Base-by-base conservation (phyloP, 768 basidiomycete genomes). In the Termitomyces sp. region DNA sequence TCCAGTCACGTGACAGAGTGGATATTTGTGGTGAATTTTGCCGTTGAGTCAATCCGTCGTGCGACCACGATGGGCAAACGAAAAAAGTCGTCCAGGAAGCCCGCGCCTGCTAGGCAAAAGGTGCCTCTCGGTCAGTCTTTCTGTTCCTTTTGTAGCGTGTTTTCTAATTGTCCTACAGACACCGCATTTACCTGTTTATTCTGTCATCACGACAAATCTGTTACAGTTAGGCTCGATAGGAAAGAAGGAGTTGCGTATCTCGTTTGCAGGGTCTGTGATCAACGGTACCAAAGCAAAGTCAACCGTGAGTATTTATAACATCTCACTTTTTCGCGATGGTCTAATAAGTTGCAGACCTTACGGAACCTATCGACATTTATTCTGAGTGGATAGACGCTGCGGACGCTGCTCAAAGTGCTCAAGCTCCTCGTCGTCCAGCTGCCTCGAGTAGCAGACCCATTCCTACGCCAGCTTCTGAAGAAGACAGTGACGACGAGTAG, bases 371-470 rank as follows among this genome's bases (percentile, higher is more conserved):
- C 54, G 91, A 93, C 68, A 89, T 93, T 30, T 93, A 92, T 67
- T 91, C 90, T 7, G 89, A 91, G 66, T 93, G 91, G 91, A 90
- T 93, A 59, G 90, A 92, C 66, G 90, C 90, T 47, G 88, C 89
- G 6, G 90, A 92, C 66, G 85, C 87, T 9, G 90, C 89, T 34
- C 86, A 90, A 66, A 79, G 75, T 56, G 83, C 80, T 17, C 75
- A 77, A 4, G 64, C 73, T 24, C 66, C 73, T 34, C 81, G 82
- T 38, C 80, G 84, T 42, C 77, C 81, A 2, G 71, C 77, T 26
- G 77, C 84, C 3, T 90, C 88, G 0, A 72, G 85, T 65, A 71
- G 83, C 73, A 65, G 84, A 64, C 76, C 76, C n/a, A 66, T 66
- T 30, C 73, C 75, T 37, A 73, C 70, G 2, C 68, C 72, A 6